Percentiles rank a stretch among this genome's conserved stretches.
These are phyloP conservation scores for Umbelopsis sp. DNA, from an alignment of 192 early-diverging fungal species.

Conservation along the genomic window DNA sequence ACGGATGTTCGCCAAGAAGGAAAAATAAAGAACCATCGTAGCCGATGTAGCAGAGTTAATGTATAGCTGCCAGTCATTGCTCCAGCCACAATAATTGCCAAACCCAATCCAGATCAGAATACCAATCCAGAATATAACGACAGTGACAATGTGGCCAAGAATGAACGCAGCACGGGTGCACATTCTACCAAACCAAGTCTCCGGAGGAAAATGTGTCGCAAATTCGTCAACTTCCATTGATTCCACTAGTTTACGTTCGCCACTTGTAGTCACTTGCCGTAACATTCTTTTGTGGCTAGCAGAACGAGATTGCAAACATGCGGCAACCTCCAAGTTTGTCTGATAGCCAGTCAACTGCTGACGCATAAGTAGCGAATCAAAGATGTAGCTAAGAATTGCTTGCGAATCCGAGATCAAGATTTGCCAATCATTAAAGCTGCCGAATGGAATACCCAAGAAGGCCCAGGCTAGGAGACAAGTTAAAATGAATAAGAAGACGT, in stretches of 20 bases:
- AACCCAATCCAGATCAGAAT: constrained; percentile 21
- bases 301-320: constrained; percentile 10
- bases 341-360: constrained; percentile 16
- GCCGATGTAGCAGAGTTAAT: constrained; percentile 26
- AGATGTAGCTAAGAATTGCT: constrained; percentile 27
- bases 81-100: constrained; percentile 11
- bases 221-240: constrained; percentile 1
- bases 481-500: constrained; percentile 4
- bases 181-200: constrained; percentile 14
- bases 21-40: constrained; percentile 14
- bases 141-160: constrained; percentile 6
- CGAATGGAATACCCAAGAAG: constrained; percentile 4
- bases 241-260: neutral
- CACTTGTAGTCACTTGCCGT: neutral
- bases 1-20: constrained; percentile 23
- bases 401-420: constrained; percentile 22
- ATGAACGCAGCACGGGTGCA: constrained; percentile 14
- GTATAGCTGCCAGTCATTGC: constrained; percentile 27
- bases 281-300: neutral
- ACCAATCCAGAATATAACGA: constrained; percentile 17
- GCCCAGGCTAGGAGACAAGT: constrained; percentile 15
- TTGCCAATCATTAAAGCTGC: constrained; percentile 22
- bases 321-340: neutral
- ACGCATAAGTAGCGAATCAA: constrained; percentile 32
- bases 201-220: constrained; percentile 11